Base-by-base conservation (phyloP, 2,329 filamentous ascomycete species). In the Neopestalotiopsis sp. region DNA sequence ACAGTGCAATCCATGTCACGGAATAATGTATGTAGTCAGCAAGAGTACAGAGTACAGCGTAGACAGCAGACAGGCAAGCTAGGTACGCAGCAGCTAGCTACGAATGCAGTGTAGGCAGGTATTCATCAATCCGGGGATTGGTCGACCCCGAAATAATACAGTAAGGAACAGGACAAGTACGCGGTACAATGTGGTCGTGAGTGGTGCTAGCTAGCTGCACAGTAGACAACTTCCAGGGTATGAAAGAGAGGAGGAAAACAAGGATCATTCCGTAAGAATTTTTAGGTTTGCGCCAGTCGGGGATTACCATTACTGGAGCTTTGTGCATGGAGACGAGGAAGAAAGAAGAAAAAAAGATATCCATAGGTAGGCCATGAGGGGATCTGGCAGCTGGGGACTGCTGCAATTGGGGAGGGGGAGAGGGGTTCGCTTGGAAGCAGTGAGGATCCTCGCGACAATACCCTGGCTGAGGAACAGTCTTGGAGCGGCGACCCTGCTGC, bases 281-380 rank as follows among this genome's bases (percentile, higher is more conserved):
- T 64, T 64, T 45, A 49, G 40, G 61, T 64, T 64, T 49, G 40
- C 61, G 61, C 61, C 61, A 64, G 61, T 30, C 61, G 40, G 61
- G 61, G 61, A 64, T 64, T 49, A 49, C 61, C 40, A 64, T 13
- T 30, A 40, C n/a, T 61, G 59, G 59, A 40, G 30, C 57, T 34
- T 30, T 49, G 38, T 49, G 61, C 61, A 49, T 64, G 20, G 61
- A n/a, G 45, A 45, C 42, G 13, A 45, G 42, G 42, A 24, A 24
- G 34, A 13, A 6, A 7, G 13, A 9, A 6, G 34, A 38, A n/a
- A 53, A 53, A 17, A 53, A 53, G 14, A 53, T 24, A 53, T n/a
- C 14, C 45, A 53, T 53, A 53, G 17, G 45, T n/a, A 7, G 45
- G 17, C 17, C 45, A 53, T 53, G 45, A 53, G 45, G 45, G 45